Base-by-base conservation (phyloP, 345 rosid genomes). In the Citrus reticulata region DNA sequence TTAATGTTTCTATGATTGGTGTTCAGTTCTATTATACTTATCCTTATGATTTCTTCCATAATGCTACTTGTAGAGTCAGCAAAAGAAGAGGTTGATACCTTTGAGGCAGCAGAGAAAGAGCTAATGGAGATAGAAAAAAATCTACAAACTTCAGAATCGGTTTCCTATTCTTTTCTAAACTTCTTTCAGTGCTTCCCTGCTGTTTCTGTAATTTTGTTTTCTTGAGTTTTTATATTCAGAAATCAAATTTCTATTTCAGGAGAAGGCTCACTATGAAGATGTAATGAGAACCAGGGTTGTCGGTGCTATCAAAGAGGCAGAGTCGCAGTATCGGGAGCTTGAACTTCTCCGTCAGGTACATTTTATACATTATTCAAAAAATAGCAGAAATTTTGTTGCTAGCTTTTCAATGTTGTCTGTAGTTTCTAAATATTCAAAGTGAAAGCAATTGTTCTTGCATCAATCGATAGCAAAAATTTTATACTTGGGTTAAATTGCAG, bases 241-340 rank as follows among this genome's bases (percentile, higher is more conserved):
- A 82, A 70, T 72, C 24, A 62, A 71, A 57, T 22, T 82, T 84
- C 75, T 79, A 61, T 82, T 78, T 72, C 90, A 95, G 99, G 93
- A 86, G 83, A 90, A 85, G 88, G 83, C 73, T 20, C 93, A 93
- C 85, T 95, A 95, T 80, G 94, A 92, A 88, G 79, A 84, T 66
- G 57, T 93, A 71, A 95, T 95, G 99, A 78, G 81, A 42, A 86
- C 72, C 67, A 93, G 90, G 88, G 99, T 95, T 83, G 84, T 90
- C 60, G 86, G 86, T 76, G 91, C 84, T 78, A 91, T 95, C 77
- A 83, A 90, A 81, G 84, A 57, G 60, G 94, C 98, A 19, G 96
- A 93, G 89, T 85, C 85, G 75, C 78, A 79, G 55, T 84, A 84
- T 78, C 81, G 14, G 80, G 88, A 87, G 78, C 94, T 95, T 81